phyloP scores from a whole-genome alignment of 2,329 filamentous ascomycete genomes.

The Colletotrichum paranaense region DNA sequence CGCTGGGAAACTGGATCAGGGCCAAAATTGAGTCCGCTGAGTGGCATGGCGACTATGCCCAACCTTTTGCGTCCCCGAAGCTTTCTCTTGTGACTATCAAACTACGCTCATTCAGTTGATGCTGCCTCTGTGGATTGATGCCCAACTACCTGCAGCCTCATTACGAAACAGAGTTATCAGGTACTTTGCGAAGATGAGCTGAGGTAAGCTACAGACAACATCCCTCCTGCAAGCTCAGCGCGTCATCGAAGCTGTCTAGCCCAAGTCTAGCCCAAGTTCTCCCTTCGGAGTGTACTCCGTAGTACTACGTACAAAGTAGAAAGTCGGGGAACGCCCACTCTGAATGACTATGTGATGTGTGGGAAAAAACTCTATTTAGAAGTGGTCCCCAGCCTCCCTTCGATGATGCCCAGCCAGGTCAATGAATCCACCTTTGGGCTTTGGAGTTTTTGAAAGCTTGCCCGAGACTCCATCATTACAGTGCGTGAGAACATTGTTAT shows the following conservation, averaged over 20 bases:
- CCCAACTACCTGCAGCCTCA: not conserved
- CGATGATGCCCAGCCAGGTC: not conserved
- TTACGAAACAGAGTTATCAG: not conserved
- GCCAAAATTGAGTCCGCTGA: constrained; percentile 11
- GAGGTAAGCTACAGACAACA: not conserved
- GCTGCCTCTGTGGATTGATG: not conserved
- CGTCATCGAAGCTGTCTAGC: not conserved
- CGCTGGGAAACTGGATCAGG: not conserved
- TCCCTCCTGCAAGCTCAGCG: not conserved
- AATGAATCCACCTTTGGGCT: not conserved
- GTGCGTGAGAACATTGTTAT: not conserved
- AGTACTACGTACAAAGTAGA: not conserved
- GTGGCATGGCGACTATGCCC: not conserved
- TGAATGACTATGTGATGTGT: not conserved
- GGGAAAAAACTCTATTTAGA: not conserved
- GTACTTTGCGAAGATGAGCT: not conserved
- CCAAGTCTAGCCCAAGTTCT: not conserved
- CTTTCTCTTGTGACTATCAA: no score
- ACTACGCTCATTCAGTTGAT: no score
- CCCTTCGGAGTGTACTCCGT: no score
- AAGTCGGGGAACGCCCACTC: not conserved
- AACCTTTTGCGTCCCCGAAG: not conserved
- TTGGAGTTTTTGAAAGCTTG: not conserved
- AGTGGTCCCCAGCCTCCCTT: not conserved
- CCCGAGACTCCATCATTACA: not conserved